Evolutionary conservation across 768 basidiomycete species (phyloP), one percentile per base, ranked within the genome.

Genomic region (Phanerodontia chrysosporium): DNA sequence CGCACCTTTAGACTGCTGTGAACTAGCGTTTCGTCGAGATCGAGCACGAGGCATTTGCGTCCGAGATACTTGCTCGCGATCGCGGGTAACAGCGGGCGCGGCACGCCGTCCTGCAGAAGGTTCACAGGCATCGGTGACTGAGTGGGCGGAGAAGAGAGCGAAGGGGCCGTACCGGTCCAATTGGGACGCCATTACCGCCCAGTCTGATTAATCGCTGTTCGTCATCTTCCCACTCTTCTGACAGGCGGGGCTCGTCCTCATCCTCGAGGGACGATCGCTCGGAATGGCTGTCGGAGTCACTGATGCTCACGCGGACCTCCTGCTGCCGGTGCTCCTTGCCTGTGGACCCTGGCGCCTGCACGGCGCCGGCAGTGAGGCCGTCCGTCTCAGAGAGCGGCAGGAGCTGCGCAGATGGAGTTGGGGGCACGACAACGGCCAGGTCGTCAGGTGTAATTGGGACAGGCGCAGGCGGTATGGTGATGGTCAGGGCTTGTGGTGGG

Each of bases 1-100:
- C 77, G 45, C 60, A 96, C 95, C 84, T 95, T 97, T 82, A 98
- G 95, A 72, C 92, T 95, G 67, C 91, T 93, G 74, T 98, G 96
- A 22, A 98, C 87, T 18, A 98, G 80, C 2, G 96, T 98, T 73
- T 98, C 96, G 66, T 98, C 96, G 42, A 98, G 80, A 75, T 98
- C 96, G 24, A 98, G 82, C 46, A 98, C 95, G 10, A 98, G 81
- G 67, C 96, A 98, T 74, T 98, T 98, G 55, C 93, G 78, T 25
- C 96, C 96, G 29, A 75, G 80, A 66, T 96, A 89, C n/a, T 89
- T 83, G 18, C 87, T 84, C 3, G 84, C 76, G 62, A 98, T 80
- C 24, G 91, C 89, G n/a, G 93, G 93, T 13, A 98, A 73, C 24
- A 98, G 77, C 9, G 96, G 96, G 58, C 82, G 81, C 12, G 92